These are phyloP conservation scores for Alternaria dauci DNA, from an alignment of 2,329 filamentous ascomycete species.

Conservation along the genomic window DNA sequence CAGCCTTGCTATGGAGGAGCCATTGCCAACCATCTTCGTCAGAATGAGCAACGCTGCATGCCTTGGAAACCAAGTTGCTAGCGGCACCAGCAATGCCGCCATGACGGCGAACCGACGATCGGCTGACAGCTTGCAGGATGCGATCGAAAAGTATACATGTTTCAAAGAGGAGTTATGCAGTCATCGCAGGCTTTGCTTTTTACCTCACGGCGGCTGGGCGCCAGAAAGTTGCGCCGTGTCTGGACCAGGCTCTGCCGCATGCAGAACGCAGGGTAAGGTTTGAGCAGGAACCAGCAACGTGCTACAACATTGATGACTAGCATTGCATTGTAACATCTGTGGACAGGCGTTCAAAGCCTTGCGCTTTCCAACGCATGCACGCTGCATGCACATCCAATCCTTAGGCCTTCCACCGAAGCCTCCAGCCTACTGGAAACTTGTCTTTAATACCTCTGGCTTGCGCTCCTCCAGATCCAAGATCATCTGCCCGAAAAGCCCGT, in stretches of 20 bases:
- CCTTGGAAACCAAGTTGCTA: conserved; percentile 12
- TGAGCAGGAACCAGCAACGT: conserved; percentile 10
- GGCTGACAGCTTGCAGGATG: not conserved
- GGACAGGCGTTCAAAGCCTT: conserved; percentile 8
- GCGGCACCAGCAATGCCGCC: conserved; percentile 15
- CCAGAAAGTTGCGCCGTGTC: not conserved
- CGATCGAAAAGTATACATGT: not conserved
- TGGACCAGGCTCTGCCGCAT: not conserved
- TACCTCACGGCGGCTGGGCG: not conserved
- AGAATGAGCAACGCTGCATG: conserved; percentile 9
- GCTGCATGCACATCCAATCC: conserved; percentile 1
- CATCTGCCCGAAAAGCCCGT: conserved; percentile 61
- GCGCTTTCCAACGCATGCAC: conserved; percentile 4
- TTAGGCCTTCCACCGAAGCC: not conserved
- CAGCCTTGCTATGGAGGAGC: conserved; percentile 19
- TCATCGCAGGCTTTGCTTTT: not conserved
- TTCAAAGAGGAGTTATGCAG: conserved; percentile 2
- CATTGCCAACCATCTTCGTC: conserved; percentile 10
- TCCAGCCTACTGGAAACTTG: conserved; percentile 53
- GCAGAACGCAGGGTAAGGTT: conserved; percentile 4
- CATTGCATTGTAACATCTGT: not conserved
- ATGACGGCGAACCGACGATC: conserved; percentile 20
- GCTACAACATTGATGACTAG: conserved; percentile 6
- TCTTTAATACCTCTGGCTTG: conserved; percentile 54
- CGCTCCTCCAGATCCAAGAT: conserved; percentile 56